Percentiles rank a stretch among this genome's conserved stretches.
phyloP scores from a whole-genome alignment of 306 rosid species.

The Luffa aegyptiaca region DNA sequence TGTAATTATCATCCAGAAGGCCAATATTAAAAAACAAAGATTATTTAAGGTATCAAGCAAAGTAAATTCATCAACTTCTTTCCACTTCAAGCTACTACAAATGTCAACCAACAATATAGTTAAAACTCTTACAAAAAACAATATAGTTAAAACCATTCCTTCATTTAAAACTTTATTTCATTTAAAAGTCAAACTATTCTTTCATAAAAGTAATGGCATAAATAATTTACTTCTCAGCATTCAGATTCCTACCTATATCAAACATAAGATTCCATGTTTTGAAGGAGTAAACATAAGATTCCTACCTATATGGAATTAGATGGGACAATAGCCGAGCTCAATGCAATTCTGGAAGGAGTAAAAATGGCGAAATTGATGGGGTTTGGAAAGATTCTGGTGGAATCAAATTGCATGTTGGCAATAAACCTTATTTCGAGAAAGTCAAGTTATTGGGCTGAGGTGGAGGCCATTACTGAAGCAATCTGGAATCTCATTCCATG shows the following conservation, averaged over 20 bases:
- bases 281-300: too few species aligned
- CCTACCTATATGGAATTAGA: too few species aligned
- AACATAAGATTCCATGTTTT: background rate
- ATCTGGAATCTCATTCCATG: too few species aligned
- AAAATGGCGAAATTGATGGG: too few species aligned
- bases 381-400: too few species aligned
- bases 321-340: too few species aligned
- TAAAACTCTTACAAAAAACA: background rate
- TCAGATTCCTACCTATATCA: background rate
- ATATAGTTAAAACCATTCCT: background rate
- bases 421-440: too few species aligned
- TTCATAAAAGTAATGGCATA: background rate
- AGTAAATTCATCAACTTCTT: background rate
- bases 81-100: background rate
- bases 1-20: background rate
- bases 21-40: background rate
- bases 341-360: too few species aligned
- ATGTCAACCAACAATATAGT: background rate
- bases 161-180: background rate
- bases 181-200: background rate
- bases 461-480: too few species aligned
- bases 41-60: background rate
- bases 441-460: too few species aligned
- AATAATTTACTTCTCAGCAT: background rate
- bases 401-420: too few species aligned